These are phyloP conservation scores for Talaromyces marneffei DNA, from an alignment of 2,329 filamentous ascomycete species.

Conservation along the genomic window DNA sequence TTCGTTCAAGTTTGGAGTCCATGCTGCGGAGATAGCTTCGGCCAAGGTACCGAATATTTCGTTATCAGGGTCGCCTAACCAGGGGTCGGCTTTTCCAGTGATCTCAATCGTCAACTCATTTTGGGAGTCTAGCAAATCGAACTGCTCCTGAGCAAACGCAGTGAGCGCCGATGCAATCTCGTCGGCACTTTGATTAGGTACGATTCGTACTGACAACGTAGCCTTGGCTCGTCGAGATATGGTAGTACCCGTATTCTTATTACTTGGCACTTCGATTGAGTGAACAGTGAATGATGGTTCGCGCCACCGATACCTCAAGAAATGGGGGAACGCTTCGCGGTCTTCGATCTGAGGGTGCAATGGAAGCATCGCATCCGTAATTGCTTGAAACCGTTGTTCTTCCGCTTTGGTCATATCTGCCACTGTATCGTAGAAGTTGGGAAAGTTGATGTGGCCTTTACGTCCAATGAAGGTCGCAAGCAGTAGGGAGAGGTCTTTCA, in stretches of 20 bases:
- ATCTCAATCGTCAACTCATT: constrained; percentile 78
- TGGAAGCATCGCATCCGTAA: constrained; percentile 67
- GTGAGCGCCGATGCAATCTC: constrained; percentile 65
- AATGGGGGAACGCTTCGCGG: constrained; percentile 67
- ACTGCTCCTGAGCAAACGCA: constrained; percentile 64
- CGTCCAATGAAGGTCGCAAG: constrained; percentile 75
- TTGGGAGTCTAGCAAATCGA: constrained; percentile 67
- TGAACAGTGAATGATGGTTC: constrained; percentile 94
- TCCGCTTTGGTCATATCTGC: constrained; percentile 69
- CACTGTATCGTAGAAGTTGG: constrained; percentile 82
- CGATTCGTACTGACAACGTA: constrained; percentile 81
- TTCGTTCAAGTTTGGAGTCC: constrained; percentile 50
- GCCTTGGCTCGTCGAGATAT: constrained; percentile 87
- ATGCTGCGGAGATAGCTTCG: constrained; percentile 75
- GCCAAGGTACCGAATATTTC: constrained; percentile 87
- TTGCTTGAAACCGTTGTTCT: constrained; percentile 74
- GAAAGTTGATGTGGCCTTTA: constrained; percentile 75
- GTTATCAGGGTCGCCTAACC: constrained; percentile 87
- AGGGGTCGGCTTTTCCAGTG: constrained; percentile 90
- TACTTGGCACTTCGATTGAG: constrained; percentile 76
- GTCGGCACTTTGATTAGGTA: constrained; percentile 84
- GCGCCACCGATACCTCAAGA: constrained; percentile 88
- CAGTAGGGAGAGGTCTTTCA: constrained; percentile 83
- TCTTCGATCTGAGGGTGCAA: constrained; percentile 61
- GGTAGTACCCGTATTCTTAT: constrained; percentile 72